Evolutionary conservation across 2,329 filamentous ascomycete species (phyloP), one percentile per base, ranked within the genome.

Genomic region (Balansia obtecta): DNA sequence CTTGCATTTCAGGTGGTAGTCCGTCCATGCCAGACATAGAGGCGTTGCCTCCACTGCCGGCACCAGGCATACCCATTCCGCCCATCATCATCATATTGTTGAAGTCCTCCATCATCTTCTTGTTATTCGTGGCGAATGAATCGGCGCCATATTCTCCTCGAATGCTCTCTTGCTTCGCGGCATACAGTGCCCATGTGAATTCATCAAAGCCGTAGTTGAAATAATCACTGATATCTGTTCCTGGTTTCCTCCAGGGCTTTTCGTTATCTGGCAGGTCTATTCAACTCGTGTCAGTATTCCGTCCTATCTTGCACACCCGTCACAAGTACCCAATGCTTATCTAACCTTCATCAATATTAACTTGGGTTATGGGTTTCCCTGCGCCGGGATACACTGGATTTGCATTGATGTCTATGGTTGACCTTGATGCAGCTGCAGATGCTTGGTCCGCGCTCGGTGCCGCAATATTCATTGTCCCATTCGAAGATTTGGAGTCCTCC

Each of bases 181-280:
- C 89, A 65, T 98, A 98, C 49, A 90, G 79, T 6, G 90, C 86
- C 93, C 93, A 98, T 1, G 90, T 95, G 68, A 96, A 97, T 68
- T 97, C 91, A 69, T 97, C 91, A 63, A 97, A 97, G 52, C 91
- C 91, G 68, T 97, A 97, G 72, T 97, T 97, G 79, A 97, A 97
- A 70, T 95, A 97, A 65, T 98, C 93, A 53, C 86, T 93, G 50
- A 95, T 81, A 61, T 98, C 93, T 11, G 91, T 90, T 45, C 93
- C 93, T 0, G 93, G 93, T 56, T 90, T 84, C 43, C 93, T 83
- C 93, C 93, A 98, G 16, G 91, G 90, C 66, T 96, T 97, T 55
- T 90, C 86, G 60, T 89, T 88, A 8, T 87, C 83, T 38, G 81
- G 76, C 18, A 90, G 78, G 60, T 85, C 80, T 77, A 53, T 32